phyloP scores from a whole-genome alignment of 441 rosid species.

The Arabidopsis hybrid region DNA sequence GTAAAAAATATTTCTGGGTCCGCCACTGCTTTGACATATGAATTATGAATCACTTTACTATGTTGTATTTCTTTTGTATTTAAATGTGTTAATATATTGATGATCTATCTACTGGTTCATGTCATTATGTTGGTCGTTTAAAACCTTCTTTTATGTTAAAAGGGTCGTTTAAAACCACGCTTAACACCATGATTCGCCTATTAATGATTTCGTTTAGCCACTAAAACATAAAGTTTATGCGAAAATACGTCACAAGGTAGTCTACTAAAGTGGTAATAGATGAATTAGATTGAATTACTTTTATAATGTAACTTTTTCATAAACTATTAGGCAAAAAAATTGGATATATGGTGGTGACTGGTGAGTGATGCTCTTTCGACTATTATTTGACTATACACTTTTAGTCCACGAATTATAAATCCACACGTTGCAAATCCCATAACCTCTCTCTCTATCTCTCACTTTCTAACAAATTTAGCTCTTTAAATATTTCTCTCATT shows the following conservation, averaged over 20 bases:
- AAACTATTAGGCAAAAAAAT: neutral
- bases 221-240: neutral
- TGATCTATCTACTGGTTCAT: neutral
- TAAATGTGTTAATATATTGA: neutral
- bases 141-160: neutral
- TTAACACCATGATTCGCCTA: conserved; percentile 7
- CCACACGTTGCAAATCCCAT: conserved; percentile 35
- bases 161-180: neutral
- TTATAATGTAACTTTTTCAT: conserved; percentile 27
- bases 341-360: conserved; percentile 25
- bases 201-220: conserved; percentile 33
- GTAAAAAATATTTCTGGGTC: too few species aligned
- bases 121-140: neutral
- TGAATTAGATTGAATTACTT: neutral
- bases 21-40: too few species aligned
- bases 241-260: conserved; percentile 12
- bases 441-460: conserved; percentile 1
- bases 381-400: conserved; percentile 36
- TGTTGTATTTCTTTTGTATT: too few species aligned
- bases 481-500: conserved; percentile 42
- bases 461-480: neutral
- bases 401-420: conserved; percentile 24
- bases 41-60: neutral
- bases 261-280: conserved; percentile 26
- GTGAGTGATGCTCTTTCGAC: conserved; percentile 19